Percentiles rank a stretch among this genome's conserved stretches.
These are phyloP conservation scores for Tolypocladium paradoxum DNA, from an alignment of 2,329 filamentous ascomycete genomes.

Conservation along the genomic window DNA sequence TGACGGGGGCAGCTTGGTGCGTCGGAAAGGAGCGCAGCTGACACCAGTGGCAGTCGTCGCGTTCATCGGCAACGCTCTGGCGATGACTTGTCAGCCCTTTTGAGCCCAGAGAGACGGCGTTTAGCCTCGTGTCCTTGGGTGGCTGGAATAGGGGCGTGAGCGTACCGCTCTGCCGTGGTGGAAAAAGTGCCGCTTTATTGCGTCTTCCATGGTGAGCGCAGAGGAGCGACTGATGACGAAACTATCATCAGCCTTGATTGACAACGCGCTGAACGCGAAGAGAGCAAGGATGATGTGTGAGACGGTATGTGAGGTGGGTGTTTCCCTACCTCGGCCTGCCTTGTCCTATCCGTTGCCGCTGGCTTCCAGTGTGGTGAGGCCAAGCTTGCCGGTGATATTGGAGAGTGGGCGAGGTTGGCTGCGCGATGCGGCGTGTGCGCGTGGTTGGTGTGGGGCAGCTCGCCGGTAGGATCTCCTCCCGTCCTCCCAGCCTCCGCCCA, in stretches of 20 bases:
- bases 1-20: slow-evolving; percentile 40
- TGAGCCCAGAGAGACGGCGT: background rate
- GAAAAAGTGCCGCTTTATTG: slow-evolving; percentile 38
- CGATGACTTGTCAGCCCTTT: background rate
- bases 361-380: background rate
- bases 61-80: slow-evolving; percentile 27
- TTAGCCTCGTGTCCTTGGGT: background rate
- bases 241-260: background rate
- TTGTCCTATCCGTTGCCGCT: background rate
- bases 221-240: background rate
- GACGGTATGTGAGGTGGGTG: background rate
- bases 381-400: background rate
- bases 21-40: slow-evolving; percentile 45
- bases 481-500: too few species aligned
- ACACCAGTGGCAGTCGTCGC: slow-evolving; percentile 46
- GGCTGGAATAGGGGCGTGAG: background rate
- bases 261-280: background rate
- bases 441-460: background rate
- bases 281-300: background rate
- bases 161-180: slow-evolving; percentile 29
- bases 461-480: too few species aligned
- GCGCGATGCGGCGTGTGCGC: background rate
- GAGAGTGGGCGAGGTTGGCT: background rate
- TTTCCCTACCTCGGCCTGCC: background rate
- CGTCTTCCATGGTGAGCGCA: slow-evolving; percentile 31